Evolutionary conservation across 2,329 filamentous ascomycete genomes (phyloP), one percentile per base, ranked within the genome.

Genomic region (Fusarium anthophilum): DNA sequence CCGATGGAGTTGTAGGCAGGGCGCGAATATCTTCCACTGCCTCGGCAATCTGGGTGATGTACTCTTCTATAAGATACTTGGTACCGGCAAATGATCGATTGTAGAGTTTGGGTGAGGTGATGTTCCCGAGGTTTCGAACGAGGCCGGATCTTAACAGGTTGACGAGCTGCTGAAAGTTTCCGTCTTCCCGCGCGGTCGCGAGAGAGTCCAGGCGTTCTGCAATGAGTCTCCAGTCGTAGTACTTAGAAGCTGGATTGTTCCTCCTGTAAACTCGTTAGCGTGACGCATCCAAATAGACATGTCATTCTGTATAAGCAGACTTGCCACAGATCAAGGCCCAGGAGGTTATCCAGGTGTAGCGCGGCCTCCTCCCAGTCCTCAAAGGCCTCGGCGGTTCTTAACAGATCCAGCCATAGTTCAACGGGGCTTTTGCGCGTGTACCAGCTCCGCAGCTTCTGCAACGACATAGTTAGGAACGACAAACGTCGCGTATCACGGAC

Each of bases 341-440:
- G 87, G 24, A 94, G 86, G 77, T 92, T 92, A 81, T 98, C 95
- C n/a, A 98, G 88, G 78, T 93, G 90, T 72, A 93, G 89, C 4
- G 95, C 94, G n/a, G 92, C 91, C 74, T 92, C 91, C 80, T 96
- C 92, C 94, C 95, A 98, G 80, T 96, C 92, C 79, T 96, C 93
- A 79, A 92, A 97, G 32, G 88, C 87, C 73, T 90, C 86, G 24
- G 94, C 93, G 66, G 90, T 88, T 60, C 87, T 87, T 54, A 97
- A 85, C 30, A 87, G 85, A 69, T 92, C 87, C 48, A 92, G 86
- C 84, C 94, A 91, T 62, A 91, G 84, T 73, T 92, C 90, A 55
- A 89, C 87, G 5, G 89, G 88, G 56, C 88, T 92, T 81, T 89
- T 92, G 72, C 88, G 87, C 63, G 84, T 88, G 85, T 91, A 92